These are phyloP conservation scores for Zostera marina DNA, from an alignment of 116 monocot species.

Conservation along the genomic window DNA sequence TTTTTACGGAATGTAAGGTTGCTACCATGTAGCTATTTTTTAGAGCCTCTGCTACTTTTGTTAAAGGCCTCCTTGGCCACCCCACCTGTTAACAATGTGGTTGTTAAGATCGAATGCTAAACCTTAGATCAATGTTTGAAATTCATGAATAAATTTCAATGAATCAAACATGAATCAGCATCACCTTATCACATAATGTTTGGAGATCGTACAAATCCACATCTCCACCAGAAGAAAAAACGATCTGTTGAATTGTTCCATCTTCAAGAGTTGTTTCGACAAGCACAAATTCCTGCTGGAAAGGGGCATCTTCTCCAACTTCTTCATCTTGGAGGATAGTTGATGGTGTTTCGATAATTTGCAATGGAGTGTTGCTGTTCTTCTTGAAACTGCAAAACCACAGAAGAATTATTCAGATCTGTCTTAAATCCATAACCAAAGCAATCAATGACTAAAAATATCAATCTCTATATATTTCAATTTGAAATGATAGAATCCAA, in stretches of 20 bases:
- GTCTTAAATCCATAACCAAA: neutral
- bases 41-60: constrained; percentile 75
- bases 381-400: constrained; percentile 53
- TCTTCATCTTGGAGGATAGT: constrained; percentile 48
- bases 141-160: neutral
- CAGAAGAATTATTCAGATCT: neutral
- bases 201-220: constrained; percentile 93
- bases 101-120: neutral
- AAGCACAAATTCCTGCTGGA: constrained; percentile 59
- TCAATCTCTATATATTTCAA: no score
- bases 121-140: neutral
- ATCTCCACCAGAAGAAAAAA: constrained; percentile 92
- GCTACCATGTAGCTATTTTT: constrained; percentile 96
- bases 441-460: no score
- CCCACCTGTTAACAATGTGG: constrained; percentile 48
- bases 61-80: constrained; percentile 85
- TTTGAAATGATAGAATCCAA: no score
- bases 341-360: constrained; percentile 54
- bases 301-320: constrained; percentile 45
- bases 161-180: no score
- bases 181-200: constrained; percentile 95
- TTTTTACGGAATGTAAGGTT: constrained; percentile 59
- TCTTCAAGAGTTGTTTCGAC: constrained; percentile 58
- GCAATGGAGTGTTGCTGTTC: constrained; percentile 42
- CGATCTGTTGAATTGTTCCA: constrained; percentile 66